Base-by-base conservation (phyloP, 768 basidiomycete species). In the Tulasnella sp. region DNA sequence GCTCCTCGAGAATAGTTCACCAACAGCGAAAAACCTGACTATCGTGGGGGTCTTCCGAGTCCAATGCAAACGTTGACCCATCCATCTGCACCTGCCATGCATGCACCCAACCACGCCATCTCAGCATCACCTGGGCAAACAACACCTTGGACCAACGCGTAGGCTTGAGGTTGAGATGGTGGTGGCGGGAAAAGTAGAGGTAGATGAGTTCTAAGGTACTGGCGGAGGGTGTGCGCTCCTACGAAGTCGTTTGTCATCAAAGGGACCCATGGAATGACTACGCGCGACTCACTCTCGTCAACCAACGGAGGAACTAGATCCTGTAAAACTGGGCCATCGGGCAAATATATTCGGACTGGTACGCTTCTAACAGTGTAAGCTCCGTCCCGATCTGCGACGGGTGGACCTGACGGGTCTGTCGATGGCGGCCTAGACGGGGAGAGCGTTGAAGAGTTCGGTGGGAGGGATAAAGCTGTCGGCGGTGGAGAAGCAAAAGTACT, bases 1-100 rank as follows among this genome's bases (percentile, higher is more conserved):
- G 72, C 42, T n/a, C 54, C 54, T 22, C 6, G 46, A 76, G 75
- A 46, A 50, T 28, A 3, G 20, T 34, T 76, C 40, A 46, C 34
- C 75, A 76, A 44, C 40, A 34, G 5, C 76, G 41, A 42, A 28
- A 44, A 1, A 3, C 44, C 46, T 20, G 24, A 24, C 31, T 64
- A 78, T 37, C 77, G 77, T 40, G 77, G 72, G 12, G 79, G 69
- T 75, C 75, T 80, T 28, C 82, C 82, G 75, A 93, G 86, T 22
- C 93, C 94, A 41, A 98, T 88, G 84, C 96, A 97, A 77, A 98
- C 89, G 85, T 94, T 94, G 41, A 97, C 89, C 96, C 96, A 99
- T 7, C 98, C 98, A 84, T 99, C 98, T 18, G 96, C 95, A 11
- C 96, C 96, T 18, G 93, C 91, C 86, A 98, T 87, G 83, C 96